Evolutionary conservation across 2,329 filamentous ascomycete species (phyloP), one percentile per base, ranked within the genome.

Genomic region (Bisporella sp.): DNA sequence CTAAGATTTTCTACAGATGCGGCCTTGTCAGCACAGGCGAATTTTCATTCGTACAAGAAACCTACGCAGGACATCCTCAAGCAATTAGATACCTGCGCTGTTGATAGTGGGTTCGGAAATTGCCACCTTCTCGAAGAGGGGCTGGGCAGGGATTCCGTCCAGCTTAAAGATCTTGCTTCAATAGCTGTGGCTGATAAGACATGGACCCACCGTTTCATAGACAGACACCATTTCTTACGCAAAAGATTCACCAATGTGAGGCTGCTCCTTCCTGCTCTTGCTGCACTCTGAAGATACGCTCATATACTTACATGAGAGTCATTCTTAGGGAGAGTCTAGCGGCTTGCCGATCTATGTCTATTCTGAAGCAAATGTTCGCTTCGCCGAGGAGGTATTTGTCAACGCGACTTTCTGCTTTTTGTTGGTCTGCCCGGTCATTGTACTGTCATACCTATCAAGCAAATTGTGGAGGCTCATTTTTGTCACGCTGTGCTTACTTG

Each of bases 181-280:
- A 48, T 52, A 48, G 50, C 50, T 45, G 45, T 42, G 28, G 12
- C 37, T 48, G 50, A 52, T n/a, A 52, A 52, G 37, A 48, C 50
- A 28, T 52, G 45, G 46, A 48, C 45, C 21, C 50, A 52, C 35
- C 31, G 46, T 8, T 52, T 52, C 46, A 48, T 52, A n/a, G 50
- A 52, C 41, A 45, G 50, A 7, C 13, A 52, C 33, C 29, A 48
- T 45, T 31, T 8, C 41, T 41, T 52, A n/a, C 31, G 45, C 28
- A 48, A 46, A 41, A 33, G 31, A 41, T 43, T 43, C 28, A 21
- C 41, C 11, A 4, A 43, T 9, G 41, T 43, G 8, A 43, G 41
- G 11, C 11, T 29, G 8, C 21, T 28, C 21, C 21, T 21, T 43
- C 8, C 21, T 28, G 8, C 41, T 29, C 21, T 11, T 21, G 21